Evolutionary conservation across 345 rosid genomes (phyloP), one percentile per base, ranked within the genome.

Genomic region (Ceriops zippeliana): DNA sequence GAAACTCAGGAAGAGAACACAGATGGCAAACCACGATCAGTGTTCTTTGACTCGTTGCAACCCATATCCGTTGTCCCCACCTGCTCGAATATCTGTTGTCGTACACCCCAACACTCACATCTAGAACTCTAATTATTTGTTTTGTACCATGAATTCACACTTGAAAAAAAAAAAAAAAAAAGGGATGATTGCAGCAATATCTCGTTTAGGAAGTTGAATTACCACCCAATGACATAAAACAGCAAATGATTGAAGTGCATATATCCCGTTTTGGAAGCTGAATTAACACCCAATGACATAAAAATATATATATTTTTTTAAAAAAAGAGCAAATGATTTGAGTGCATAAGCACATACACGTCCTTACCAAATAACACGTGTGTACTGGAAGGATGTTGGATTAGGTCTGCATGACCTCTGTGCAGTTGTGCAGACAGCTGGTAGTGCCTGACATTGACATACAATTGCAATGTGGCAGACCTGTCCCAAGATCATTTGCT

Each of bases 21-120:
- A 9, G 20, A 61, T 32, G 65, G 15, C 8, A 61, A 61, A 34
- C 65, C 47, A n/a, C 20, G 6, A n/a, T 21, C 54, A 30, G 4
- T 56, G 52, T 58, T 68, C 31, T 64, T 64, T 19, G 75, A 71
- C n/a, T 63, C 11, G 58, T 7, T 27, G 69, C 75, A 71, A n/a
- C 69, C 75, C 69, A 64, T 71, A 49, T 46, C 69, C 31, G 17
- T 27, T 27, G 6, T 24, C 28, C 61, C 61, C 61, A 58, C 49
- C 49, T 13, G 49, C 49, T 13, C 37, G 7, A 34, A 7, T 52
- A 26, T 24, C 57, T n/a, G 10, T 22, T 58, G 35, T 58, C 42
- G 35, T 32, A 4, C 65, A 61, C 17, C 6, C 6, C 30, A 24
- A 24, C 59, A 56, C 0, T n/a, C 22, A 56, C 59, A 2, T 1